A percentile compares a stretch with the other conserved stretches of the same genome.
Evolutionary conservation across 2,329 filamentous ascomycete species (phyloP).

Genomic region (Scytalidium sp.): DNA sequence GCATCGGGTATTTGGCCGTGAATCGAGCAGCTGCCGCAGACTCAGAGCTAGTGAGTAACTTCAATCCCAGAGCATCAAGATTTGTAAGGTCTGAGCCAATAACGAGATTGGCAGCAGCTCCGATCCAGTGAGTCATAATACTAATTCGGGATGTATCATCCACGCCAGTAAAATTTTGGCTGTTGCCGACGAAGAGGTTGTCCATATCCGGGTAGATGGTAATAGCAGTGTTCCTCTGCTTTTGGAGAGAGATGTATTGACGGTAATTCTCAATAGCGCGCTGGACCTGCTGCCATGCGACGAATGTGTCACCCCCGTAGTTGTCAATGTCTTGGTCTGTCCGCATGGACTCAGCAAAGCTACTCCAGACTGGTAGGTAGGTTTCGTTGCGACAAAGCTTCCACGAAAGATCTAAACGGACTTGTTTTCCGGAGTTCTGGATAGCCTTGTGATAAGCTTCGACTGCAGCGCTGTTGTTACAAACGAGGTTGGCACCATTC

Average conservation of each 20-base stretch:
- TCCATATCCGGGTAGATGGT: slow-evolving; percentile 27
- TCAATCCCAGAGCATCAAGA: slow-evolving; percentile 19
- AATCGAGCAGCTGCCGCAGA: slow-evolving; percentile 18
- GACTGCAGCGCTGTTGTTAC: slow-evolving; percentile 18
- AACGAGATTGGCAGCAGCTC: slow-evolving; percentile 26
- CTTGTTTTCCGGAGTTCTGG: slow-evolving; percentile 18
- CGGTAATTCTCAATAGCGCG: slow-evolving; percentile 29
- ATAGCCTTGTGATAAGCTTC: slow-evolving; percentile 26
- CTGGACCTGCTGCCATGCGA: slow-evolving; percentile 20
- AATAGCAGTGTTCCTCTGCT: slow-evolving; percentile 13
- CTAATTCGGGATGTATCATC: slow-evolving; percentile 21
- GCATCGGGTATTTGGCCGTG: slow-evolving; percentile 22
- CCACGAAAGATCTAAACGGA: slow-evolving; percentile 26
- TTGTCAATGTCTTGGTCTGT: slow-evolving; percentile 26
- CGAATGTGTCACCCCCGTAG: slow-evolving; percentile 18
- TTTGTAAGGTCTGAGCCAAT: slow-evolving; percentile 24
- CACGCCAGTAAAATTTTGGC: slow-evolving; percentile 19
- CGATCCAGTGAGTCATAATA: slow-evolving; percentile 28
- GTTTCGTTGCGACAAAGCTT: slow-evolving; percentile 22
- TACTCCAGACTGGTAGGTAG: slow-evolving; percentile 22
- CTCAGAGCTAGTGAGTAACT: slow-evolving; percentile 16
- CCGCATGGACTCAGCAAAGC: slow-evolving; percentile 24
- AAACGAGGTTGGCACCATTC: slow-evolving; percentile 15
- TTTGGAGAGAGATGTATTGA: slow-evolving; percentile 20
- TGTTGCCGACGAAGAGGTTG: slow-evolving; percentile 24